Base-by-base conservation (phyloP, 2,329 filamentous ascomycete species). In the Botrytis porri region DNA sequence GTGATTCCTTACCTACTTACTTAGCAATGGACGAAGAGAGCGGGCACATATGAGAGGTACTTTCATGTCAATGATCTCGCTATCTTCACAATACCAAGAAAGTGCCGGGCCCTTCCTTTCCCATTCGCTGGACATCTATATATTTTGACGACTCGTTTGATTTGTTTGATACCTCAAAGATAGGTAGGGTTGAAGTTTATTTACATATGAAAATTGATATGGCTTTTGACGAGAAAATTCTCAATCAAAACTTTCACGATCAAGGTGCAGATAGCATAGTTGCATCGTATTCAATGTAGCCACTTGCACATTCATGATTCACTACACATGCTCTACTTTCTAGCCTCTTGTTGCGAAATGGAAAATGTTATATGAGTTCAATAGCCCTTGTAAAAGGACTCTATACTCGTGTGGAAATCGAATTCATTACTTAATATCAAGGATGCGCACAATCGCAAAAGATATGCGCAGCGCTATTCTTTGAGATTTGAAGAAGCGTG, bases 41-140 rank as follows among this genome's bases (percentile, higher is more conserved):
- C 1, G 5, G 4, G 1, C 14, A 14, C 1, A n/a, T n/a, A 51
- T 14, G 1, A 1, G 25, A n/a, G 48, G 1, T 16, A 48, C 22
- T n/a, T 54, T 14, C 14, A 4, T n/a, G 6, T 12, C 1, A 5
- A 51, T 25, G 0, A n/a, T 54, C 48, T 54, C 7, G 12, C 4
- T n/a, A 16, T 54, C 12, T 14, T n/a, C 4, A n/a, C 7, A 16
- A 6, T n/a, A n/a, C 1, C 5, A n/a, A 14, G 1, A 2, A n/a
- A 16, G n/a, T n/a, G 4, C 48, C n/a, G 10, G 14, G 16, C 1
- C 5, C 22, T n/a, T 51, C 4, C 9, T n/a, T 51, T 25, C 22
- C 25, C 4, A 51, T 51, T 22, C 8, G 18, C 18, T 41, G 14
- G 18, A 45, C 7, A 45, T 22, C 6, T 45, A 7, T 8, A 18